Base-by-base conservation (phyloP, 2,329 filamentous ascomycete species). In the Leptographium lundbergii region DNA sequence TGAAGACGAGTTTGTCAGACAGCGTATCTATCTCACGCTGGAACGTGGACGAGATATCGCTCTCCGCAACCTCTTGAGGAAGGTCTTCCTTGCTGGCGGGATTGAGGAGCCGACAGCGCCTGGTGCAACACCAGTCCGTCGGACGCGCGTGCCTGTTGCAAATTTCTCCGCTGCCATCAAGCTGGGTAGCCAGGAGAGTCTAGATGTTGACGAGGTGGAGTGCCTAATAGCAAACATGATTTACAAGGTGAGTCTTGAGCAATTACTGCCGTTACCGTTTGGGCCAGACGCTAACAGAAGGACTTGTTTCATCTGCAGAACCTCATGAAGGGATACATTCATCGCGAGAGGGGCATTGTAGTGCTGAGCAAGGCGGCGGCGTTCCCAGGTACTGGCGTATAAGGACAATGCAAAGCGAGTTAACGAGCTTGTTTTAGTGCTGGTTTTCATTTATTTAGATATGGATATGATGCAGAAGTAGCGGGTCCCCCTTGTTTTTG, bases 251-350 rank as follows among this genome's bases (percentile, higher is more conserved):
- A 66, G 63, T 59, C 36, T 29, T 24, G 19, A n/a, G n/a, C 22
- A 10, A n/a, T 17, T 6, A 4, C 51, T 47, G 39, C 29, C 3
- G 39, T 50, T 19, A 32, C 14, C 13, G 22, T 52, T 9, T 48
- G 32, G 13, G 42, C 17, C 19, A 24, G 22, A 14, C 48, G 7
- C 45, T 39, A 13, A 59, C 51, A 27, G 32, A 42, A 14, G 32
- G 32, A 34, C 32, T n/a, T 11, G 19, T 13, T 42, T 6, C 17
- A 4, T 19, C 6, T 19, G 11, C 17, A 96, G 90, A 88, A 88
- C 61, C 78, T 94, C 27, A 96, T 99, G 89, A 99, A 97, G 74
- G 94, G 95, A 48, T 99, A 99, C 73, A 99, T 99, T 65, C 87
- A 92, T 36, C 87, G 92, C 58, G 91, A 96, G 65, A 84, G 88